Evolutionary conservation across 805 yeast species (phyloP).

Genomic region (Ogataea methanolica): DNA sequence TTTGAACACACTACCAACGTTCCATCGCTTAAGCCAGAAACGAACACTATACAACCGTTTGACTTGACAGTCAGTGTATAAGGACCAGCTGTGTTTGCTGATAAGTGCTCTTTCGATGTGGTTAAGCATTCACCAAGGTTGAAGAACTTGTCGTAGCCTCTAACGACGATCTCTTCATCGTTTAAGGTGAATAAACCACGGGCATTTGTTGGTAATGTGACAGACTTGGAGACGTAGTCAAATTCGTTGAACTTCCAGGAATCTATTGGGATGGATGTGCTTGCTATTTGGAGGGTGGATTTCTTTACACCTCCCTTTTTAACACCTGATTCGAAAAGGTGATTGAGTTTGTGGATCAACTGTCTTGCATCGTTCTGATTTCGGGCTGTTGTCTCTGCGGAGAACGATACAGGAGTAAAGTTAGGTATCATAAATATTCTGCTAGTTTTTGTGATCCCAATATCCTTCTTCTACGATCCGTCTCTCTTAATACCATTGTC

Average conservation of each 20-base stretch:
- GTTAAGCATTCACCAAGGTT: conserved; percentile 60
- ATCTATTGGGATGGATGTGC: conserved; percentile 17
- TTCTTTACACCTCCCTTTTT: conserved; percentile 25
- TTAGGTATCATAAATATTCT: too few species aligned
- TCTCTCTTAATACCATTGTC: too few species aligned
- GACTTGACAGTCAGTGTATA: conserved; percentile 80
- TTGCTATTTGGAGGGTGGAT: conserved; percentile 17
- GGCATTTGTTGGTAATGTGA: conserved; percentile 64
- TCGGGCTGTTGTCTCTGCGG: too few species aligned
- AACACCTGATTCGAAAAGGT: neutral
- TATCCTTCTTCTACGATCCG: too few species aligned
- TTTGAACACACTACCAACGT: conserved; percentile 84
- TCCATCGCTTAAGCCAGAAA: conserved; percentile 74
- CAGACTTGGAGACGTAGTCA: conserved; percentile 63
- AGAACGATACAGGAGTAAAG: too few species aligned
- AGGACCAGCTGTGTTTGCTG: conserved; percentile 61
- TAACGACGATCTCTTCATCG: conserved; percentile 47
- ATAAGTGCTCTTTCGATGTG: conserved; percentile 48
- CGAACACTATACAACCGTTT: conserved; percentile 87
- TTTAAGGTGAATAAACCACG: conserved; percentile 70
- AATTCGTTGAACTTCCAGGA: conserved; percentile 89
- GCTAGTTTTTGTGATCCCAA: too few species aligned
- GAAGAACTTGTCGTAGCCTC: conserved; percentile 96
- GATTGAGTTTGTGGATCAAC: too few species aligned
- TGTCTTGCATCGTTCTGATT: too few species aligned